phyloP scores from a whole-genome alignment of 139 green algal genomes.

The Chlorella sp. region DNA sequence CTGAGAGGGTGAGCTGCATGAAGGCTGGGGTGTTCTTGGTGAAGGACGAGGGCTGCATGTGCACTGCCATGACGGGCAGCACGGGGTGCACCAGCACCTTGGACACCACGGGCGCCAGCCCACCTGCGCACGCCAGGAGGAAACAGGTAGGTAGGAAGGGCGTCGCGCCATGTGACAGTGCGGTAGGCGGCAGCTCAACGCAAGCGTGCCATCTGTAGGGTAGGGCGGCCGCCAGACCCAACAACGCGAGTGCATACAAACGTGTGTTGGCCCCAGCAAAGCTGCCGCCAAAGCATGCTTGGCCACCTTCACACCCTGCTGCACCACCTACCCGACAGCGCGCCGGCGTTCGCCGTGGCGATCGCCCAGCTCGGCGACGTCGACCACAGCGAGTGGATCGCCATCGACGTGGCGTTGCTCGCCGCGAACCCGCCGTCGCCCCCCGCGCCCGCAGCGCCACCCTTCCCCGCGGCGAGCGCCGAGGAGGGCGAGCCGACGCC shows the following conservation, averaged over 20 bases:
- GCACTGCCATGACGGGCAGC: neutral
- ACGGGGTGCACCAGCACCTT: neutral
- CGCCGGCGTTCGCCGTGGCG: neutral
- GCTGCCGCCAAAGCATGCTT: too few relatives aligned
- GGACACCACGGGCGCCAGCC: neutral
- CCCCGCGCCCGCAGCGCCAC: neutral
- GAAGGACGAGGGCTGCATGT: neutral
- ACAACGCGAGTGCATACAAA: too few relatives aligned
- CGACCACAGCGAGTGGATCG: neutral
- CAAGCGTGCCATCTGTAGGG: too few relatives aligned
- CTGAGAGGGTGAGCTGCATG: neutral
- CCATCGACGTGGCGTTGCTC: too few relatives aligned
- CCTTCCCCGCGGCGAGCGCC: neutral
- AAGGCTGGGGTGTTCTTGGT: neutral
- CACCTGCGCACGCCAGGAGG: neutral
- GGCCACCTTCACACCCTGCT: too few relatives aligned
- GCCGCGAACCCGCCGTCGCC: neutral
- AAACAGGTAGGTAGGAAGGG: too few relatives aligned
- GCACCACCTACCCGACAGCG: neutral
- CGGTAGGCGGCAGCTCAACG: too few relatives aligned
- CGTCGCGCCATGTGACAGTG: too few relatives aligned
- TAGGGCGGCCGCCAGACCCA: too few relatives aligned
- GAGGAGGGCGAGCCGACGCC: neutral
- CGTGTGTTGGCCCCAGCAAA: too few relatives aligned
- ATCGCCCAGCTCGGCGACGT: neutral